Percentiles rank a stretch among this genome's conserved stretches.
Evolutionary conservation across 2,329 filamentous ascomycete species (phyloP).

Genomic region (Alternaria infectoria): DNA sequence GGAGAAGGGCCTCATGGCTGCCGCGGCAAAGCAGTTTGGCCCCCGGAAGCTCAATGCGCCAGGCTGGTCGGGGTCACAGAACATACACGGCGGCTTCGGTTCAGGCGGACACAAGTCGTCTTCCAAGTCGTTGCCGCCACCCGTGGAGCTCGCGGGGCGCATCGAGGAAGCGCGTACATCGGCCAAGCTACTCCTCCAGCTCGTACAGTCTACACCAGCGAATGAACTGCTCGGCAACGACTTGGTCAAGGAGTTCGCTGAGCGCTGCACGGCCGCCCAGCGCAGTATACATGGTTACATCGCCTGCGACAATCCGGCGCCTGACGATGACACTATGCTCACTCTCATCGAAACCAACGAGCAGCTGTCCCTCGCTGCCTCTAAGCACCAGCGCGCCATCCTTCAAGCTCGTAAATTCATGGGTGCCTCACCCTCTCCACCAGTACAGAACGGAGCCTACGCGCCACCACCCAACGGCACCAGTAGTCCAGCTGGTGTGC

Average conservation of each 20-base stretch:
- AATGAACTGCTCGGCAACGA: conserved; percentile 80
- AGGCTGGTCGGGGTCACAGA: conserved; percentile 42
- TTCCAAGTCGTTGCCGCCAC: conserved; percentile 61
- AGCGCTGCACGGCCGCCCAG: conserved; percentile 81
- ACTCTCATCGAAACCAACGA: conserved; percentile 95
- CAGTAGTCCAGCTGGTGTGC: conserved; percentile 14
- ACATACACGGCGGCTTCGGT: conserved; percentile 27
- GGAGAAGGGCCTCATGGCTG: conserved; percentile 66
- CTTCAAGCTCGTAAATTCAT: conserved; percentile 61
- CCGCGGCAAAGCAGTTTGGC: conserved; percentile 42
- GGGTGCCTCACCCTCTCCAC: conserved; percentile 37
- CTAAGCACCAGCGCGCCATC: conserved; percentile 82
- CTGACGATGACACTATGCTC: conserved; percentile 93
- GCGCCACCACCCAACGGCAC: conserved; percentile 1
- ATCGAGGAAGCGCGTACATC: conserved; percentile 91
- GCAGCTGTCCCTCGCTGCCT: conserved; percentile 80
- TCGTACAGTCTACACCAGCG: conserved; percentile 83
- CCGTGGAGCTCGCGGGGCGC: conserved; percentile 78
- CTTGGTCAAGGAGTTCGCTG: conserved; percentile 89
- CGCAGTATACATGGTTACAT: conserved; percentile 87
- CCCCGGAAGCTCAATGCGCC: conserved; percentile 55
- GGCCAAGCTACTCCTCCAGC: conserved; percentile 88
- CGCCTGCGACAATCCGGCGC: conserved; percentile 74
- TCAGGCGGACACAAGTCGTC: conserved; percentile 24
- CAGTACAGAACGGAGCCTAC: conserved; percentile 6